A percentile compares a stretch with the other conserved stretches of the same genome.
Conservation (phyloP, 768 basidiomycete genomes). For the Guyanaporus albipodus region DNA sequence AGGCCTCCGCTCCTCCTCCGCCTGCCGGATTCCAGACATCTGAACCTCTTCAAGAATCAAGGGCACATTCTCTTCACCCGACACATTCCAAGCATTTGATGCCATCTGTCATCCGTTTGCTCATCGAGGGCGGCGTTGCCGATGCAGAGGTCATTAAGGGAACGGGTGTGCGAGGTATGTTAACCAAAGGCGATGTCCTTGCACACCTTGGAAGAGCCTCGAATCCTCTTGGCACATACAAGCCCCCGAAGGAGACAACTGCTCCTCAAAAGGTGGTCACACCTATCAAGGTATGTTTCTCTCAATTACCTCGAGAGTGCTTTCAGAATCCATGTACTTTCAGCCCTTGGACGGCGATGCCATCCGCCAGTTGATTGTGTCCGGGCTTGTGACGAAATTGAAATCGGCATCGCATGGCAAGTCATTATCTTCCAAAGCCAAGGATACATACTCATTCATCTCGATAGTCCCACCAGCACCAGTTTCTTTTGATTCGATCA, state of each 20-base stretch:
- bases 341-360: constrained; percentile 60
- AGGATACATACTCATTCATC: constrained; percentile 6
- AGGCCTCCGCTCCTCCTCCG: constrained; percentile 20
- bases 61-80: constrained; percentile 36
- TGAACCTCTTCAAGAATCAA: constrained; percentile 21
- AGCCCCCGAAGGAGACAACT: constrained; percentile 36
- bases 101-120: constrained; percentile 83
- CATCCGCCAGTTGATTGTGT: constrained; percentile 63
- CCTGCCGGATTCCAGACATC: constrained; percentile 17
- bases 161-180: constrained; percentile 87
- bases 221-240: constrained; percentile 71
- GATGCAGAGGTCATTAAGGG: constrained; percentile 72
- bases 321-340: neutral
- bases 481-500: constrained; percentile 65
- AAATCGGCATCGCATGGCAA: constrained; percentile 47
- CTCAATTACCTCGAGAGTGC: neutral
- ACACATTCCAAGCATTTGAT: constrained; percentile 71
- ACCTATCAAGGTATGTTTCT: constrained; percentile 33
- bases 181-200: constrained; percentile 95
- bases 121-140: constrained; percentile 52
- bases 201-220: constrained; percentile 81
- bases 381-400: constrained; percentile 51
- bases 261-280: constrained; percentile 34
- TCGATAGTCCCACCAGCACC: constrained; percentile 38
- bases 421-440: constrained; percentile 7